These are phyloP conservation scores for Paracamarosporium sp. DNA, from an alignment of 2,329 filamentous ascomycete species.

Conservation along the genomic window DNA sequence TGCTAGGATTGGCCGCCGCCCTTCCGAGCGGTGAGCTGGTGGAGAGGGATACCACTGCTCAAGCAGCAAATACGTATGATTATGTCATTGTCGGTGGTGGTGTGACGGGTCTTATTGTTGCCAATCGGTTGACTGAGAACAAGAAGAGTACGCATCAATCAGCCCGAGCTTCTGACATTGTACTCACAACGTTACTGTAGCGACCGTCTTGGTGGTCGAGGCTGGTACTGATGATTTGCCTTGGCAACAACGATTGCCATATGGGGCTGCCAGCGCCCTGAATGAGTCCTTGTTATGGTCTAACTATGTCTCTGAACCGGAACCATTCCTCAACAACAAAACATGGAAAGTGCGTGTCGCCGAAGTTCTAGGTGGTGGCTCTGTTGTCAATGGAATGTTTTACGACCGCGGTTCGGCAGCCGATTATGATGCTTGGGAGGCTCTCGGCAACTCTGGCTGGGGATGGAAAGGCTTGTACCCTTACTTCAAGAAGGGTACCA, in stretches of 20 bases:
- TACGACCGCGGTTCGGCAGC: conserved; percentile 43
- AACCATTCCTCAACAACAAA: conserved; percentile 27
- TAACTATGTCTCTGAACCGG: conserved; percentile 20
- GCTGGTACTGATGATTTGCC: conserved; percentile 31
- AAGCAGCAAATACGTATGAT: conserved; percentile 23
- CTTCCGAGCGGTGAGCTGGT: conserved; percentile 12
- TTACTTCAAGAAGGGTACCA: conserved; percentile 38
- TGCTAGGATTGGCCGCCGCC: conserved; percentile 20
- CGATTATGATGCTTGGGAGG: conserved; percentile 62
- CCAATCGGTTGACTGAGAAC: conserved; percentile 39
- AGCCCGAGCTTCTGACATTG: conserved; percentile 16
- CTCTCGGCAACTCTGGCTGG: conserved; percentile 67
- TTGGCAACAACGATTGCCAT: conserved; percentile 28
- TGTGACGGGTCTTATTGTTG: conserved; percentile 36
- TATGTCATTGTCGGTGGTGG: conserved; percentile 42
- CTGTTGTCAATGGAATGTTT: conserved; percentile 46
- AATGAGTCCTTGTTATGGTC: conserved; percentile 20
- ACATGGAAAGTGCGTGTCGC: conserved; percentile 26
- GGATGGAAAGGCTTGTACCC: conserved; percentile 57
- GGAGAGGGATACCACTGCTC: not conserved
- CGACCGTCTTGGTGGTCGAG: conserved; percentile 36
- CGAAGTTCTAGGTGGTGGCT: conserved; percentile 40
- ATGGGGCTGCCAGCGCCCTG: conserved; percentile 4
- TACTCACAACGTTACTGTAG: conserved; percentile 15
- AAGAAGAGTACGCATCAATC: conserved; percentile 13